phyloP scores from a whole-genome alignment of 495 filamentous ascomycete genomes.

The Neohortaea acidophila region DNA sequence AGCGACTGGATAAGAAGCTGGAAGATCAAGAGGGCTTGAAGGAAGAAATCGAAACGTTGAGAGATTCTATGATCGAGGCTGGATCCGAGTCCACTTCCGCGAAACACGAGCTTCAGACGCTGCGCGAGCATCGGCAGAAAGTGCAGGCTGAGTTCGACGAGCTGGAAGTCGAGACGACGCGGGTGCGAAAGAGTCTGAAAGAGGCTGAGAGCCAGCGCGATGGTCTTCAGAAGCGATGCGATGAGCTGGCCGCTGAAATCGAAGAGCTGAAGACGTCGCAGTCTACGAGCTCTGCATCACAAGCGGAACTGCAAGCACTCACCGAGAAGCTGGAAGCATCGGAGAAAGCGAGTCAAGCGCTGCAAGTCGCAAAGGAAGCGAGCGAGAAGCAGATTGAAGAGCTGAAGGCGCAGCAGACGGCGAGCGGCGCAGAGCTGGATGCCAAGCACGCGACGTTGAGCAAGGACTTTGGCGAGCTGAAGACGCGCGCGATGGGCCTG shows the following conservation, averaged over 20 bases:
- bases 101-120: conserved; percentile 60
- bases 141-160: conserved; percentile 10
- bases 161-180: conserved; percentile 27
- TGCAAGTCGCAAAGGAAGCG: conserved; percentile 24
- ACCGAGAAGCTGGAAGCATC: conserved; percentile 40
- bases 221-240: conserved; percentile 25
- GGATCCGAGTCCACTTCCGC: conserved; percentile 71
- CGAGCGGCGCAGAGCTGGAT: conserved; percentile 35
- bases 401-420: conserved; percentile 38
- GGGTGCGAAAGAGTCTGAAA: conserved; percentile 25
- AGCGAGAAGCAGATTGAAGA: conserved; percentile 28
- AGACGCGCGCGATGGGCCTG: conserved; percentile 48
- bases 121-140: conserved; percentile 40
- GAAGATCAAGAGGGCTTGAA: conserved; percentile 64
- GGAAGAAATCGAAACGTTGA: conserved; percentile 73
- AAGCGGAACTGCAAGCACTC: conserved; percentile 2
- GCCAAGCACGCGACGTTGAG: conserved; percentile 44
- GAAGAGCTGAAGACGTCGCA: conserved; percentile 25
- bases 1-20: conserved; percentile 45
- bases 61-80: conserved; percentile 58
- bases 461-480: conserved; percentile 60
- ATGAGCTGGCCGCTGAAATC: conserved; percentile 40
- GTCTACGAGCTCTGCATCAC: background rate
- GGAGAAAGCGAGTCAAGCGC: conserved; percentile 27
- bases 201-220: conserved; percentile 6